Evolutionary conservation across 2,329 filamentous ascomycete species (phyloP).

Genomic region (Camillea tinctor): DNA sequence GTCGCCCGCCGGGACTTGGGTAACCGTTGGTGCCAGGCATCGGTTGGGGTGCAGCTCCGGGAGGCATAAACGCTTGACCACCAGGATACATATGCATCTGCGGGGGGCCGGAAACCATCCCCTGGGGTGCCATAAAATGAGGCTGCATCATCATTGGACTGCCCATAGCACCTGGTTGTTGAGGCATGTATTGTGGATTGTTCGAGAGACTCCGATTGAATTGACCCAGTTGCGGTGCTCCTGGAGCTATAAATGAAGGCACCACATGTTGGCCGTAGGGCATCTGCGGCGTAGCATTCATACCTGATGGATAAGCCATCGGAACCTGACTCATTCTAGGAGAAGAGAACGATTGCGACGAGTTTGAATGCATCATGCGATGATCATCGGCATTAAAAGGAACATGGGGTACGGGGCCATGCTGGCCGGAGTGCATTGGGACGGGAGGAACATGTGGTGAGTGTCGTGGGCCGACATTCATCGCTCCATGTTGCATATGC

Average conservation of each 20-base stretch:
- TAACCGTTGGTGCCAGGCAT: conserved; percentile 73
- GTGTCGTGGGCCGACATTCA: conserved; percentile 65
- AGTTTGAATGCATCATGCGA: conserved; percentile 84
- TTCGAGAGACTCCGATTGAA: conserved; percentile 69
- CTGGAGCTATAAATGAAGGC: conserved; percentile 67
- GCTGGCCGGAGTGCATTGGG: conserved; percentile 72
- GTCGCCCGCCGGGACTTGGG: conserved; percentile 78
- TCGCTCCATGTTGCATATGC: conserved; percentile 74
- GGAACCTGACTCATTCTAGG: conserved; percentile 72
- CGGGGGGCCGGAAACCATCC: conserved; percentile 64
- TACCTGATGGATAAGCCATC: conserved; percentile 66
- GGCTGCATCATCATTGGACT: conserved; percentile 81
- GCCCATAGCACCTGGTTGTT: conserved; percentile 69
- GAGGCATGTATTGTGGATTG: conserved; percentile 69
- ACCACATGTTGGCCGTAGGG: conserved; percentile 71
- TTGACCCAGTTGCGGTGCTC: conserved; percentile 67
- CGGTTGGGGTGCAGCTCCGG: conserved; percentile 52
- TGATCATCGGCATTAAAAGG: conserved; percentile 77
- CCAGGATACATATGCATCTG: conserved; percentile 83
- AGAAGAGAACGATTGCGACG: conserved; percentile 81
- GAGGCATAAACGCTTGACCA: conserved; percentile 63
- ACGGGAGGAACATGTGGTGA: conserved; percentile 76
- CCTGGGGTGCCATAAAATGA: conserved; percentile 73
- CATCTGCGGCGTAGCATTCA: conserved; percentile 68
- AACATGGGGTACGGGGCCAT: conserved; percentile 62